Conservation (phyloP, 768 basidiomycete genomes). For the Gymnopilus dilepis region DNA sequence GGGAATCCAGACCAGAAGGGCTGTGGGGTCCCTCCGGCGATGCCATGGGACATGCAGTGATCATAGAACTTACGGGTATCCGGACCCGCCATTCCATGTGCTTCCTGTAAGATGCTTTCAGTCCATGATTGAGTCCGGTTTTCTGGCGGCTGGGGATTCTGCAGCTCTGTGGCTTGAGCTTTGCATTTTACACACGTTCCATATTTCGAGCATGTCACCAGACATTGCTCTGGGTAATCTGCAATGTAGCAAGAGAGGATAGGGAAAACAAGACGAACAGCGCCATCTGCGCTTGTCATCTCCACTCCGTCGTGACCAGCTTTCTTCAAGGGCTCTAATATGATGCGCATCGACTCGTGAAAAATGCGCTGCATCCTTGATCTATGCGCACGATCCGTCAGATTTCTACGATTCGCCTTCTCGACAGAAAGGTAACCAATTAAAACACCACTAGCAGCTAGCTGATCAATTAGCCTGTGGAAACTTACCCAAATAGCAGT, state of each 20-base stretch:
- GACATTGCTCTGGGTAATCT: neutral
- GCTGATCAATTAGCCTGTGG: too few species aligned
- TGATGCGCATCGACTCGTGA: conserved; percentile 37
- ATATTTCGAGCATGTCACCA: neutral
- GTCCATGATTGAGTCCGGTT: neutral
- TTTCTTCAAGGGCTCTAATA: conserved; percentile 33
- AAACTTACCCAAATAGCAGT: too few species aligned
- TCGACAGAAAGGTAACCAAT: conserved; percentile 44
- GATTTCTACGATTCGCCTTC: conserved; percentile 23
- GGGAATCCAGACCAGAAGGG: neutral
- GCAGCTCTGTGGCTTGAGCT: neutral
- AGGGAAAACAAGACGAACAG: conserved; percentile 23
- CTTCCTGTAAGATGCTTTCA: neutral
- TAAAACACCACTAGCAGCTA: too few species aligned
- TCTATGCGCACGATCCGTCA: neutral
- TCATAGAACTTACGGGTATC: neutral
- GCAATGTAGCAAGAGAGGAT: conserved; percentile 19
- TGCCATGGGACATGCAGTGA: neutral
- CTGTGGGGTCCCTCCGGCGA: neutral
- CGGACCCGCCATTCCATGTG: neutral
- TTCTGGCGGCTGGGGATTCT: neutral
- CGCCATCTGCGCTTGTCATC: conserved; percentile 38
- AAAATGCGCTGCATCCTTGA: conserved; percentile 35
- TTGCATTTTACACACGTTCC: neutral
- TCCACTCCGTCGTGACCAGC: conserved; percentile 34